Evolutionary conservation across 352 stramenopile species (phyloP).

Genomic region (Phytophthora tubulina): DNA sequence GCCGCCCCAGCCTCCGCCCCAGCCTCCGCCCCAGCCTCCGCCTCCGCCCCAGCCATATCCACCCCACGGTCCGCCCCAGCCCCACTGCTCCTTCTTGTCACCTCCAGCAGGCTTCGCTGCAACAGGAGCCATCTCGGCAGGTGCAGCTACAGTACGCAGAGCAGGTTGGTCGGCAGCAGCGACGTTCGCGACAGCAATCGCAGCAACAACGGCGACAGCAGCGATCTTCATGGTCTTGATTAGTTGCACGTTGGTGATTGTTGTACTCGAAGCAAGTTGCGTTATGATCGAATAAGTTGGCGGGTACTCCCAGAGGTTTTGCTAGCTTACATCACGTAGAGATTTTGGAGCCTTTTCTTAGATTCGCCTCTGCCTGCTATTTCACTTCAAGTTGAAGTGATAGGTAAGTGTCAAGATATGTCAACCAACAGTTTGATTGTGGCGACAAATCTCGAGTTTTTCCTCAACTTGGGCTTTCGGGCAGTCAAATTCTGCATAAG

Average conservation of each 20-base stretch:
- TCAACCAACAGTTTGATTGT: no score
- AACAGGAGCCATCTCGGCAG: slow-evolving; percentile 1
- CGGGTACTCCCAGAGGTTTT: no score
- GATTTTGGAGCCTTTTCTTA: not conserved
- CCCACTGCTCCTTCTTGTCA: slow-evolving; percentile 26
- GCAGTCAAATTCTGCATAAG: no score
- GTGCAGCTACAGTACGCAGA: slow-evolving; percentile 7
- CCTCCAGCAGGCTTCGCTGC: not conserved
- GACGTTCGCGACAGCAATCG: slow-evolving; percentile 25
- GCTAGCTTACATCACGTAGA: no score
- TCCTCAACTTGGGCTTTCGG: no score
- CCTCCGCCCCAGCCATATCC: not conserved
- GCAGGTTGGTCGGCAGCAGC: slow-evolving; percentile 31
- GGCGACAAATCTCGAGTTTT: no score
- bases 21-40: not conserved
- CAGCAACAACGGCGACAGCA: slow-evolving; percentile 19
- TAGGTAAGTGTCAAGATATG: no score
- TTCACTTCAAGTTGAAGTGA: no score
- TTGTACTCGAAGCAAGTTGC: slow-evolving; percentile 19
- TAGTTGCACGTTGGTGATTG: not conserved
- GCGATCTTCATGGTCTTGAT: slow-evolving; percentile 28
- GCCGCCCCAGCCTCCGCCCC: slow-evolving; percentile 22
- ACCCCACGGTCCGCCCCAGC: slow-evolving; percentile 16
- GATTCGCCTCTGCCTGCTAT: no score
- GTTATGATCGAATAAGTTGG: slow-evolving; percentile 8